phyloP scores from a whole-genome alignment of 2,329 filamentous ascomycete species.

The Diplodia corticola region DNA sequence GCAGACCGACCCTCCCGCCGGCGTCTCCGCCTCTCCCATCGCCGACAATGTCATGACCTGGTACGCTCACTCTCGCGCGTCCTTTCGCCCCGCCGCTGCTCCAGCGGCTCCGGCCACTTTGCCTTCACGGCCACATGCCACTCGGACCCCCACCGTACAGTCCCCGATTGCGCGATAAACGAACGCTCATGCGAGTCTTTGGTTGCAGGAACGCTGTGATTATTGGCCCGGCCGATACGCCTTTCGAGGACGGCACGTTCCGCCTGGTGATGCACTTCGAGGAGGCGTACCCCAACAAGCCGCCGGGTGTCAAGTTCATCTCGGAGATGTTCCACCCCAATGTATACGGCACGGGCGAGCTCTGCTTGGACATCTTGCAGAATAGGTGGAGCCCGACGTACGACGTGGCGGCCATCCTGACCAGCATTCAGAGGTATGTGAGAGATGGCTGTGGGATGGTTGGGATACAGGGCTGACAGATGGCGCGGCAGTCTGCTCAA shows the following conservation, averaged over 20 bases:
- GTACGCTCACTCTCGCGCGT: conserved; percentile 52
- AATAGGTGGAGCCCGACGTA: conserved; percentile 99
- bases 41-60: conserved; percentile 98
- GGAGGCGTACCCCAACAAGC: conserved; percentile 98
- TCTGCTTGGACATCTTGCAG: conserved; percentile 95
- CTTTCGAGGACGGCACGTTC: conserved; percentile 98
- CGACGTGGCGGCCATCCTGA: conserved; percentile 94
- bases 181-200: conserved; percentile 31
- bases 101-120: conserved; percentile 8
- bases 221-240: conserved; percentile 93
- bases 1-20: conserved; percentile 97
- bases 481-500: conserved; percentile 75
- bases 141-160: conserved; percentile 9
- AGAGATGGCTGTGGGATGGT: neutral
- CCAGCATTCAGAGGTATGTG: conserved; percentile 88
- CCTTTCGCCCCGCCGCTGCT: conserved; percentile 1
- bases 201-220: conserved; percentile 88
- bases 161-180: neutral
- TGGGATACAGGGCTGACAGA: conserved; percentile 11
- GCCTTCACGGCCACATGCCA: neutral
- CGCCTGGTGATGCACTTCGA: conserved; percentile 98
- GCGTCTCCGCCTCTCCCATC: conserved; percentile 92
- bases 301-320: conserved; percentile 96
- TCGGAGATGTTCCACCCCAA: conserved; percentile 99
- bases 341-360: conserved; percentile 93